A percentile compares a stretch with the other conserved stretches of the same genome.
Conservation (phyloP, 345 rosid species). For the Triadica sebifera region DNA sequence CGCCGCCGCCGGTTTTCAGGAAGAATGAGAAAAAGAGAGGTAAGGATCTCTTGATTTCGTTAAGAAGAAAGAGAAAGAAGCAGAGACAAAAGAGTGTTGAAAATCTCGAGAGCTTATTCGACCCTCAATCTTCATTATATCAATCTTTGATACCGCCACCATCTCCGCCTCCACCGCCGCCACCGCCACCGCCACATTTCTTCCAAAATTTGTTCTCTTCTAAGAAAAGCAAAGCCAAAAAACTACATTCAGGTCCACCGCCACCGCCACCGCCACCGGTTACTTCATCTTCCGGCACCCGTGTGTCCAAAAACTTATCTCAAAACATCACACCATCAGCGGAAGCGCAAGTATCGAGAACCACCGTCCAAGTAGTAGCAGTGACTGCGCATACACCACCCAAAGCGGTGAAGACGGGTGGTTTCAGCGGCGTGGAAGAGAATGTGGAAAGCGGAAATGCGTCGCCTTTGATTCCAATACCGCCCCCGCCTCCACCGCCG, state of each 20-base stretch:
- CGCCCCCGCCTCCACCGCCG: slow-evolving; percentile 83
- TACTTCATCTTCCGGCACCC: background rate
- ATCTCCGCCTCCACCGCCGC: slow-evolving; percentile 27
- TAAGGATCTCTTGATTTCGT: slow-evolving; percentile 55
- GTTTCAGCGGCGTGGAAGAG: slow-evolving; percentile 24
- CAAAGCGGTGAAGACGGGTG: slow-evolving; percentile 33
- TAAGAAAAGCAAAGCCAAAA: slow-evolving; percentile 55
- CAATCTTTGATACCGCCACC: slow-evolving; percentile 21
- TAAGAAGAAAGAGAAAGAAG: slow-evolving; percentile 59
- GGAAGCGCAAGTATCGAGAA: slow-evolving; percentile 35
- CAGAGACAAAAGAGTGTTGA: slow-evolving; percentile 83
- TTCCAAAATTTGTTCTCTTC: slow-evolving; percentile 59
- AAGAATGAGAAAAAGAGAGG: slow-evolving; percentile 58
- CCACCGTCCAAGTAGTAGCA: slow-evolving; percentile 27
- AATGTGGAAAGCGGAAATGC: slow-evolving; percentile 38
- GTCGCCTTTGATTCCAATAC: slow-evolving; percentile 55
- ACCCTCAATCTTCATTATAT: slow-evolving; percentile 26
- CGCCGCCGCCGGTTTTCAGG: slow-evolving; percentile 22
- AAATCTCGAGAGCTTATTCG: slow-evolving; percentile 62
- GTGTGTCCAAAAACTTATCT: background rate
- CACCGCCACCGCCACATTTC: slow-evolving; percentile 50
- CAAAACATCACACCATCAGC: background rate
- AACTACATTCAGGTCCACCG: slow-evolving; percentile 31
- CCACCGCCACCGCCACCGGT: slow-evolving; percentile 53
- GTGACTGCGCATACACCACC: slow-evolving; percentile 29